Evolutionary conservation across 202 grass and related monocot species (phyloP).

Genomic region (Dendrocalamus latiflorus): DNA sequence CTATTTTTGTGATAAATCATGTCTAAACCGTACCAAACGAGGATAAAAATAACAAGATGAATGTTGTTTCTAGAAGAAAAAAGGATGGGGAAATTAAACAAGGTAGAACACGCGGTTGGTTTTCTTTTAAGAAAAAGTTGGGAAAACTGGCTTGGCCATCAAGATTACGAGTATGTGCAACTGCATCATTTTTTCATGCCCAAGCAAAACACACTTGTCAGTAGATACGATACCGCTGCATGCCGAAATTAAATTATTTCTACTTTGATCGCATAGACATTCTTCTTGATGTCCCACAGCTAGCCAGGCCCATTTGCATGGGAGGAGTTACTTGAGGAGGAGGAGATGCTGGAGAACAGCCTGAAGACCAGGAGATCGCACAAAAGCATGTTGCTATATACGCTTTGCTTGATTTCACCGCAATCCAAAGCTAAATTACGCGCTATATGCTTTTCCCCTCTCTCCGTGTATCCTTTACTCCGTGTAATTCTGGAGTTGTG

Average conservation of each 20-base stretch:
- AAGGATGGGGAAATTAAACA: neutral
- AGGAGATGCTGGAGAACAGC: conserved; percentile 46
- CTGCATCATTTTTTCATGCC: conserved; percentile 15
- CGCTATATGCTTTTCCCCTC: neutral
- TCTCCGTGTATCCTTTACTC: neutral
- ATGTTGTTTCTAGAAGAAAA: neutral
- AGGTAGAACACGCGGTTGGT: neutral
- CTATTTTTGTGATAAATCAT: neutral
- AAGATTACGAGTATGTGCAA: conserved; percentile 45
- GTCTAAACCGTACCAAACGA: neutral
- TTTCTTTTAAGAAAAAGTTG: conserved; percentile 24
- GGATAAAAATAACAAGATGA: neutral
- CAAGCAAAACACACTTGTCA: conserved; percentile 44
- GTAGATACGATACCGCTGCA: neutral
- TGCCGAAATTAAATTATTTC: neutral
- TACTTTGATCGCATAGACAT: neutral
- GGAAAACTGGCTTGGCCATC: conserved; percentile 8
- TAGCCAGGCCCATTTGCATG: neutral
- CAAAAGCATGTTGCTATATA: neutral
- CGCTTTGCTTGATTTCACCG: neutral
- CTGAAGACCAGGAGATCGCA: conserved; percentile 35
- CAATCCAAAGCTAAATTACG: conserved; percentile 1
- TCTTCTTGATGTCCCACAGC: conserved; percentile 39
- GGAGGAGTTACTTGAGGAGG: conserved; percentile 34
- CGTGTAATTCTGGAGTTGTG: neutral